These are phyloP conservation scores for Lolium multiflorum DNA, from an alignment of 176 grass and related monocot genomes.

Conservation along the genomic window DNA sequence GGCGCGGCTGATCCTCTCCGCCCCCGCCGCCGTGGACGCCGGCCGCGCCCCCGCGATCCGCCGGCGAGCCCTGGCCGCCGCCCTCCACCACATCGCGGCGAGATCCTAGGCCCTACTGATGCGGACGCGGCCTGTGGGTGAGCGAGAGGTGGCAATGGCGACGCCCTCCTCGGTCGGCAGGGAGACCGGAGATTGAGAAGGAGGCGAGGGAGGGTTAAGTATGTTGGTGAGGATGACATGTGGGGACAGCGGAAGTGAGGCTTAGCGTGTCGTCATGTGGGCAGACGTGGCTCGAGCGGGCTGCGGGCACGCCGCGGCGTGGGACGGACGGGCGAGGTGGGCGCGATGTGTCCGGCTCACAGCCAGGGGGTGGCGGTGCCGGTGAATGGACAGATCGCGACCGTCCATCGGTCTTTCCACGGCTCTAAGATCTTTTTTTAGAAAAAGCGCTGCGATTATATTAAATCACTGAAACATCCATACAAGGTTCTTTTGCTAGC, in stretches of 20 bases:
- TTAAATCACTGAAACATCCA: too few relatives aligned
- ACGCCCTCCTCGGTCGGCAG: conserved; percentile 4
- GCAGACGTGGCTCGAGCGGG: conserved; percentile 38
- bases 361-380: conserved; percentile 30
- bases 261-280: conserved; percentile 27
- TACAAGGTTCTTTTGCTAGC: too few relatives aligned
- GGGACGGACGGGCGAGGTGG: conserved; percentile 41
- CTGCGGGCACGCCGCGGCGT: neutral
- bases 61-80: conserved; percentile 30
- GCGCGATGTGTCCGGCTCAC: conserved; percentile 61
- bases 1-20: conserved; percentile 56
- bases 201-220: conserved; percentile 32
- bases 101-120: neutral
- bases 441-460: too few relatives aligned
- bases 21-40: conserved; percentile 43
- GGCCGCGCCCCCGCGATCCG: conserved; percentile 37
- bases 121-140: too few relatives aligned
- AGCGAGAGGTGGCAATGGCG: conserved; percentile 36
- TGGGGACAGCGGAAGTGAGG: conserved; percentile 27
- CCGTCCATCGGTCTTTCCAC: neutral
- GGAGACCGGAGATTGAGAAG: conserved; percentile 15
- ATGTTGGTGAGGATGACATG: conserved; percentile 14
- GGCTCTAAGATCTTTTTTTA: too few relatives aligned
- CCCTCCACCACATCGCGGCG: conserved; percentile 64
- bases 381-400: neutral